Evolutionary conservation across 345 rosid genomes (phyloP), one percentile per base, ranked within the genome.

Genomic region (Lagerstroemia speciosa): DNA sequence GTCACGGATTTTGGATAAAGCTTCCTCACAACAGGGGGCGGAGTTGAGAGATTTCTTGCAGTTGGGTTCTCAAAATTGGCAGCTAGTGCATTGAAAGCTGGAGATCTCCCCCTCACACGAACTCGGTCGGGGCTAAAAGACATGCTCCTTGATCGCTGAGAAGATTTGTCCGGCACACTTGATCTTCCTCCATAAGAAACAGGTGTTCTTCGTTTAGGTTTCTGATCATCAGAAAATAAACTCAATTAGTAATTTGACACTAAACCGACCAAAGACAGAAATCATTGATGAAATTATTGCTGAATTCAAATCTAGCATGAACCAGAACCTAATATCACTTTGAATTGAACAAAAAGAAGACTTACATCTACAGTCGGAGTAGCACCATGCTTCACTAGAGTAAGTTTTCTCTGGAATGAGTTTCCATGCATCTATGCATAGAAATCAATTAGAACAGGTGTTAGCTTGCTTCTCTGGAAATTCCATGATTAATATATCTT

Each of bases 41-140:
- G 99, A 77, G 99, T 95, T 53, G 99, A 95, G 69, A 86, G 97
- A 80, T 95, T 95, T 75, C 97, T 83, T 36, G 46, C 46, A 41
- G 9, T 41, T 41, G 88, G 66, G 75, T 81, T 95, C 84, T 92
- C 99, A 78, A 95, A 95, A 76, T 71, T 92, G 70, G 98, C 96
- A 70, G 99, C 99, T 36, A 95, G 89, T 41, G 94, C 94, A 72
- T 85, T 95, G 86, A 95, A 95, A 68, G 99, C 96, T 19, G 99
- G 99, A 71, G 99, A 95, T 80, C 99, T 87, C 66, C 99, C 99
- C 76, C 99, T 85, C 72, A 90, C 96, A 14, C 98, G 97, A 74
- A 89, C 92, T 77, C 99, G 84, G 48, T 95, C 99, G 33, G 98
- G 89, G 78, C 93, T 95, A 83, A 84, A 95, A 57, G 99, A 90